Evolutionary conservation across 495 filamentous ascomycete genomes (phyloP).

Genomic region (Penicillium bialowiezense): DNA sequence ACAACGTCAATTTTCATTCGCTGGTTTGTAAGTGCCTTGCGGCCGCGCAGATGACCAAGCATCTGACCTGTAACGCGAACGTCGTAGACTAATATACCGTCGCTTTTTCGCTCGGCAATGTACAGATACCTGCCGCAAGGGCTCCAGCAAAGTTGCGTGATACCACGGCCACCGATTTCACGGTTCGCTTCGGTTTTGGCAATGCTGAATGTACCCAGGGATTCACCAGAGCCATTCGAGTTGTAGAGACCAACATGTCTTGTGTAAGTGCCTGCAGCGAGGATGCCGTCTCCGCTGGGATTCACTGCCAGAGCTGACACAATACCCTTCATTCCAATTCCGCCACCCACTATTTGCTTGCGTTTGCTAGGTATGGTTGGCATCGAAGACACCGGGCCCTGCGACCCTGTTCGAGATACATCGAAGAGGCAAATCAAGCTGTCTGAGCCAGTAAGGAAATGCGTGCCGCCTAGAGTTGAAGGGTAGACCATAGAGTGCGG

Average conservation of each 20-base stretch:
- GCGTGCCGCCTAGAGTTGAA: conserved; percentile 47
- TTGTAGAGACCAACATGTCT: conserved; percentile 77
- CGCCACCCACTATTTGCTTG: conserved; percentile 65
- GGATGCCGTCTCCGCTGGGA: conserved; percentile 47
- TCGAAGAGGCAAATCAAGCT: conserved; percentile 79
- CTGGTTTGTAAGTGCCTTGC: conserved; percentile 73
- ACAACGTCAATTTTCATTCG: conserved; percentile 71
- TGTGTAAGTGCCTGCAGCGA: conserved; percentile 83
- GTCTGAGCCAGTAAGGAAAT: conserved; percentile 69
- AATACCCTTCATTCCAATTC: conserved; percentile 80
- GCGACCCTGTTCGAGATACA: conserved; percentile 57
- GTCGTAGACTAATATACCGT: conserved; percentile 77
- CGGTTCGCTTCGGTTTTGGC: conserved; percentile 37
- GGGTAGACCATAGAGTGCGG: conserved; percentile 73
- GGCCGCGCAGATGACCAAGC: conserved; percentile 67
- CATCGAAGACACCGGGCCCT: conserved; percentile 58
- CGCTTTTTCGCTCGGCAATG: conserved; percentile 78
- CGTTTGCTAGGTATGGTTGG: conserved; percentile 74
- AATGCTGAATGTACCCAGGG: conserved; percentile 63
- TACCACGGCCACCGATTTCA: conserved; percentile 59
- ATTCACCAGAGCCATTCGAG: conserved; percentile 59
- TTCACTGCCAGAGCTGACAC: conserved; percentile 63
- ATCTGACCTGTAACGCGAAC: conserved; percentile 67
- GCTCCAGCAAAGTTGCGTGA: conserved; percentile 78
- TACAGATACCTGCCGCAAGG: conserved; percentile 84